Evolutionary conservation across 1,139 yeast genomes (phyloP), one percentile per base, ranked within the genome.

Genomic region (Hansenula sp.): DNA sequence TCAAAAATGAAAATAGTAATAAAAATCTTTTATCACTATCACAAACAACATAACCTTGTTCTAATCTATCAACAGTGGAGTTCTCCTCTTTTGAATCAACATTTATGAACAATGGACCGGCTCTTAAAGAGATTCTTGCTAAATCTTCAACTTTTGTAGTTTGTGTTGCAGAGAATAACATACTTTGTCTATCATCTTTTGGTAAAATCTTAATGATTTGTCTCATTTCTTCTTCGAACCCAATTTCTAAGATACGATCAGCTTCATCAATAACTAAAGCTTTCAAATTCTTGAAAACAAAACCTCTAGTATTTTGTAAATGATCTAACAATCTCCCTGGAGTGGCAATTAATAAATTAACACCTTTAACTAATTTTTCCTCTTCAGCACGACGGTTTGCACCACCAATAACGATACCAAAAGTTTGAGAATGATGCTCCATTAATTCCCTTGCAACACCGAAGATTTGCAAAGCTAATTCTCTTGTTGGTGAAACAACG

Each of bases 101-200:
- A 59, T 93, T 93, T 53, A 93, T 93, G 67, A 91, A 94, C 50
- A 94, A 76, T 17, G 99, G 99, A 36, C 98, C 98, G 41, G 93
- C 84, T 64, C 96, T 81, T 57, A 94, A 75, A 6, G 99, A 93
- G 44, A 94, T 93, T 68, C 99, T 80, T 19, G 99, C 99, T 61
- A 93, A 76, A 70, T 94, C 99, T 64, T 93, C 98, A 51, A 93
- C 99, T 71, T 94, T 94, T 38, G 98, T 93, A 34, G 99, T 93
- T 67, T 93, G 99, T 1, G 99, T 93, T 41, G 99, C 99, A 15
- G 98, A 90, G 64, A 94, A 93, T 55, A 93, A 72, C 98, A 93
- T 93, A 35, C 96, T 78, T 67, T 93, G 99, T 69, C 99, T 84
- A 55, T 86, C 91, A 53, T 90, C 96, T 52, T 81, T 85, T 40